Base-by-base conservation (phyloP, 2,329 filamentous ascomycete genomes). In the Cladosporium sp. region DNA sequence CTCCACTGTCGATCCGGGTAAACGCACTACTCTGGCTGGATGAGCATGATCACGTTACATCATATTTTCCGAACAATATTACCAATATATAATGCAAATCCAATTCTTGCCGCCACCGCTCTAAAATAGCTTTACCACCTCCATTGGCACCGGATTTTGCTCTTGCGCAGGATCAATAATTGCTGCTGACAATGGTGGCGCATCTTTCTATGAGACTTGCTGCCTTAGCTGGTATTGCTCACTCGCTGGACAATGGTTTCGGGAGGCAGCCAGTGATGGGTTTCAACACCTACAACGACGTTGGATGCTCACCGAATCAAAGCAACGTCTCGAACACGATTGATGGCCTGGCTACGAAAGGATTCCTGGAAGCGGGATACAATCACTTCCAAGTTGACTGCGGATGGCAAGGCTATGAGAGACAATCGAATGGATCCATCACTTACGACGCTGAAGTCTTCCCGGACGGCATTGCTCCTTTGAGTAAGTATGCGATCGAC, bases 281-380 rank as follows among this genome's bases (percentile, higher is more conserved):
- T 10, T 83, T 79, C 79, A 83, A 83, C 55, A 77, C 74, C 2
- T 83, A 83, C 58, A 84, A 84, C 50, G 69, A 75, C 38, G 80
- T 79, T 63, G 70, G 67, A 46, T 82, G 79, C 60, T 65, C 65
- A 1, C 76, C 76, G 0, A 76, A 68, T 38, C 74, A 80, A 56
- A 64, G 63, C 1, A 75, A 76, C 35, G 74, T 81, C 19, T 77
- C 79, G 0, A 67, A 79, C 40, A 80, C 77, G 0, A 63, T 84
- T 0, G 70, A 72, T 33, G 63, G 71, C 38, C 69, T 78, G 50
- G 64, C 76, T 14, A 64, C 73, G 28, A 67, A 68, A 40, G 76
- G 77, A 3, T 61, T 79, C 40, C 68, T 73, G 32, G 75, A 78
- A 54, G 57, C 73, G 3, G 76, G 76, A 32, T 78, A 78, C 59